phyloP scores from a whole-genome alignment of 1,284 basidiomycete genomes.

The Porogramme epimiltina region DNA sequence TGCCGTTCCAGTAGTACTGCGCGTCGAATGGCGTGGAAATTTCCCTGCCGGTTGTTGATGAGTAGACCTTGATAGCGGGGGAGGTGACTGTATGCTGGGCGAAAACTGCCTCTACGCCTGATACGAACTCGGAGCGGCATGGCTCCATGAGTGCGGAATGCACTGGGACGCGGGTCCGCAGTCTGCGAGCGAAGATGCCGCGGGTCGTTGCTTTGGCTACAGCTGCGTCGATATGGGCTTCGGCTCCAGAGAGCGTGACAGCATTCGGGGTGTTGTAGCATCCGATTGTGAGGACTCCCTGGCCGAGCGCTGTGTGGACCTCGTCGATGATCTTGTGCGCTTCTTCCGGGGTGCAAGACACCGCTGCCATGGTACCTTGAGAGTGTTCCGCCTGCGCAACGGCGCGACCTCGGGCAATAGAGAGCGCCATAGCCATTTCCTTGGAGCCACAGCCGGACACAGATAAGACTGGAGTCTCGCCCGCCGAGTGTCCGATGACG shows the following conservation, averaged over 20 bases:
- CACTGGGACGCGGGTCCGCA: constrained; percentile 34
- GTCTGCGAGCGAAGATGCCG: constrained; percentile 34
- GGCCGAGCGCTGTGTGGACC: constrained; percentile 13
- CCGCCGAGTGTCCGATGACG: constrained; percentile 43
- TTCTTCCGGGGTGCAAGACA: constrained; percentile 34
- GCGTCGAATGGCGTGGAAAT: constrained; percentile 19
- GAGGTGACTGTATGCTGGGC: constrained; percentile 18
- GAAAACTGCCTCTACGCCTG: constrained; percentile 29
- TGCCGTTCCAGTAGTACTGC: constrained; percentile 40
- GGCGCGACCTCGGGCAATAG: constrained; percentile 40
- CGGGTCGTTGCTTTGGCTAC: constrained; percentile 28
- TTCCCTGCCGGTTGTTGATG: constrained; percentile 27
- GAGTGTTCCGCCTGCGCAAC: constrained; percentile 35
- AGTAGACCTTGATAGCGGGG: constrained; percentile 25
- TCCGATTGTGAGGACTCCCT: constrained; percentile 32
- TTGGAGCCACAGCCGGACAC: constrained; percentile 41
- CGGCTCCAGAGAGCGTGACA: constrained; percentile 37
- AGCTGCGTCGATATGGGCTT: constrained; percentile 30
- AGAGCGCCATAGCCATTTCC: constrained; percentile 40
- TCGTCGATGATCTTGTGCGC: constrained; percentile 26
- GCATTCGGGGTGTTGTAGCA: constrained; percentile 39
- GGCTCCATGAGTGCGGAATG: constrained; percentile 37
- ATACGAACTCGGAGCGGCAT: constrained; percentile 29
- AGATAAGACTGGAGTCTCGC: constrained; percentile 45
- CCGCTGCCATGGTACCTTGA: constrained; percentile 43